Base-by-base conservation (phyloP, 2,329 filamentous ascomycete genomes). In the Alternaria brassicae region DNA sequence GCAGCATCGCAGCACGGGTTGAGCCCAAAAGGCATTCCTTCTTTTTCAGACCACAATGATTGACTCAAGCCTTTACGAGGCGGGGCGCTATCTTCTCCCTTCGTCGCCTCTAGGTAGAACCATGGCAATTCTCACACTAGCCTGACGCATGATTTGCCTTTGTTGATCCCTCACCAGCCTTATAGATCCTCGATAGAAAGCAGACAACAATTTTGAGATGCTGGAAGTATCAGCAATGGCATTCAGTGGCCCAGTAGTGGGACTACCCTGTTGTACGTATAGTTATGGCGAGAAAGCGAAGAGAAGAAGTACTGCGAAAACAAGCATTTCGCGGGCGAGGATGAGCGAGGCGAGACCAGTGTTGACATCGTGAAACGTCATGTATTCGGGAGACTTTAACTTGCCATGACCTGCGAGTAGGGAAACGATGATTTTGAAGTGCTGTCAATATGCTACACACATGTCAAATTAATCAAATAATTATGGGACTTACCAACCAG, bases 241-340 rank as follows among this genome's bases (percentile, higher is more conserved):
- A 6, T 54, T 66, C 1, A 70, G 2, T 0, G 67, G 65, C 0
- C 70, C 70, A 1, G 66, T 65, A 12, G 62, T 67, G 3, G 66
- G 61, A 6, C 50, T 49, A 7, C 56, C 51, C 10, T 36, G 50
- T 15, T 60, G 54, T 28, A 62, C 69, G 45, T 74, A 74, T 1
- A 64, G 65, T 27, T 62, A 64, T 5, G 69, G 69, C 0, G 69
- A 62, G 39, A 73, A 76, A 0, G 72, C 71, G 34, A 71, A 59
- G 34, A 70, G 17, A 19, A 76, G 57, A 4, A 75, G 57, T 37
- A 71, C 25, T 4, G 70, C 67, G 57, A 76, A 76, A 28, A 74
- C 28, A 3, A 73, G 74, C 72, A 75, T 74, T 63, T 76, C 73
- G 60, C 68, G 68, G 15, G 68, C 66, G 30, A 75, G 66, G 10